Evolutionary conservation across 2,329 filamentous ascomycete genomes (phyloP).

Genomic region (Sporothrix humicola): DNA sequence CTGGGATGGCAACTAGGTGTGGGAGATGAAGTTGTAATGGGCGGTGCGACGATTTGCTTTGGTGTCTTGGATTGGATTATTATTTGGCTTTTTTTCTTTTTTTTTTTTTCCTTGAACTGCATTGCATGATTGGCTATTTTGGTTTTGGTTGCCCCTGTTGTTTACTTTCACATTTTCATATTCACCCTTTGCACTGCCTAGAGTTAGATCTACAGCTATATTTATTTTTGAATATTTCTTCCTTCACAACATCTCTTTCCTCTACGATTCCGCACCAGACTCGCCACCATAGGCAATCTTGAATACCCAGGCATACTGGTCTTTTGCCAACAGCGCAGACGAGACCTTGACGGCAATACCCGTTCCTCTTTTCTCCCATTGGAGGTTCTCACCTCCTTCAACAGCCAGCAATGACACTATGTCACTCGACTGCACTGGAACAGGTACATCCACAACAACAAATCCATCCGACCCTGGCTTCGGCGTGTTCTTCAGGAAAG

Average conservation of each 20-base stretch:
- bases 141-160: background rate
- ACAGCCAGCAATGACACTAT: constrained; percentile 48
- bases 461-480: constrained; percentile 40
- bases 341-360: constrained; percentile 38
- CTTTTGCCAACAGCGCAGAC: constrained; percentile 42
- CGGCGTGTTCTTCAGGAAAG: constrained; percentile 45
- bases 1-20: constrained; percentile 46
- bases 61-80: background rate
- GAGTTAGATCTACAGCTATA: constrained; percentile 1
- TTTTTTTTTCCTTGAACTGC: background rate
- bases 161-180: background rate
- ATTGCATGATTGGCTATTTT: background rate
- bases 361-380: constrained; percentile 27
- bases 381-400: constrained; percentile 41
- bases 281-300: constrained; percentile 44
- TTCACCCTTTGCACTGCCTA: background rate
- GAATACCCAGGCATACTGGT: constrained; percentile 51
- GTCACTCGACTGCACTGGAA: constrained; percentile 53
- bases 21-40: background rate
- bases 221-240: background rate
- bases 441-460: constrained; percentile 43
- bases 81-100: background rate
- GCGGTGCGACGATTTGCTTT: background rate
- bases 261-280: background rate
- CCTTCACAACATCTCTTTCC: background rate